Evolutionary conservation across 2,329 filamentous ascomycete species (phyloP).

Genomic region (Pestalotiopsis sp.): DNA sequence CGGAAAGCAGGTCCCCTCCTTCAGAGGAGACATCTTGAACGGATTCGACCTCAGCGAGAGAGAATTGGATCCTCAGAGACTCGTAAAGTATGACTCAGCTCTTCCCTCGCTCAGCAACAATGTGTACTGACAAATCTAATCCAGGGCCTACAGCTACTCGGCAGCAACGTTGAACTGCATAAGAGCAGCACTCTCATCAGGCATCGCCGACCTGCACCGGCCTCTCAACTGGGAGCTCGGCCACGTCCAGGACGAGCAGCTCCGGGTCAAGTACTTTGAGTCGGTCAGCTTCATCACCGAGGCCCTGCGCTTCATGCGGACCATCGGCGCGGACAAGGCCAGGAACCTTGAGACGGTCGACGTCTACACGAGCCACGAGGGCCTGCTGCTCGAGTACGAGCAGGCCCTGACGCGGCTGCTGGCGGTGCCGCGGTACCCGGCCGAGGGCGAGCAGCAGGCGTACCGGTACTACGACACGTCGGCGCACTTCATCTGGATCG

Average conservation of each 20-base stretch:
- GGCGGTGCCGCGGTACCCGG: constrained; percentile 49
- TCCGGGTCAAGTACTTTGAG: constrained; percentile 83
- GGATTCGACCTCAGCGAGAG: constrained; percentile 79
- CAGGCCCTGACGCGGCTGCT: constrained; percentile 80
- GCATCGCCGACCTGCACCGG: constrained; percentile 90
- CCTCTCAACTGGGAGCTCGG: constrained; percentile 94
- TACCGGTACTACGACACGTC: constrained; percentile 90
- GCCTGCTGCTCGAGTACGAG: constrained; percentile 92
- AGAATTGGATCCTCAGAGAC: constrained; percentile 77
- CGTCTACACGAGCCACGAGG: constrained; percentile 94
- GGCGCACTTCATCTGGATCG: constrained; percentile 97
- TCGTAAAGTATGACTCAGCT: constrained; percentile 64
- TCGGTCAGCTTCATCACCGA: constrained; percentile 89
- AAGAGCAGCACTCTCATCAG: constrained; percentile 78
- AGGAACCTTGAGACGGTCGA: constrained; percentile 89
- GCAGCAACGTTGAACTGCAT: constrained; percentile 94
- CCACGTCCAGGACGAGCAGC: constrained; percentile 80
- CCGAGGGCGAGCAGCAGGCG: constrained; percentile 34
- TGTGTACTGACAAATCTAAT: not conserved
- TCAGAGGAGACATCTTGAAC: constrained; percentile 95
- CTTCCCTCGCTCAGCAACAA: constrained; percentile 9
- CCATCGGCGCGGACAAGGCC: constrained; percentile 85
- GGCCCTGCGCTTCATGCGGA: constrained; percentile 90
- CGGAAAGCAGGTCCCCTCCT: constrained; percentile 82
- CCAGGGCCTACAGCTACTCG: constrained; percentile 90